Evolutionary conservation across 2,329 filamentous ascomycete genomes (phyloP), one percentile per base, ranked within the genome.

Genomic region (Ciborinia camelliae): DNA sequence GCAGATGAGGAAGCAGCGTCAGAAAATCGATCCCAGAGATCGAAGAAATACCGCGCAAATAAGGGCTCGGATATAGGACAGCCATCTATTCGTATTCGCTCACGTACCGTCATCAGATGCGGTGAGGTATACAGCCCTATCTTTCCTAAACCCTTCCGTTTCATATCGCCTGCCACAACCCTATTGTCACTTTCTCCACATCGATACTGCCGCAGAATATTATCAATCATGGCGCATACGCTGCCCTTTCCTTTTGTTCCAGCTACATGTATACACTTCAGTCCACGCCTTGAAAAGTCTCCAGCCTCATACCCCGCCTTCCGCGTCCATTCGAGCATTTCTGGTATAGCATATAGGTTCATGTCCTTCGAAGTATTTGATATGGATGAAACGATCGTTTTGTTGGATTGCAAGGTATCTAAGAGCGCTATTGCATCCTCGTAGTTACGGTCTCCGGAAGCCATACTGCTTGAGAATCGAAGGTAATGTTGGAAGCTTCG

Each of bases 171-270:
- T 20, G n/a, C 45, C 23, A 51, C 32, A 35, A 15, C 20, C 1
- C 14, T 35, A 8, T 30, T 9, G 14, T 48, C 37, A 14, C 23
- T 47, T 39, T 71, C 71, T 23, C 32, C 45, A 20, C 65, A 41
- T 32, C 79, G 80, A 70, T 86, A 83, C 62, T 80, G 80, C 32
- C 79, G 76, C 52, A 91, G 81, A 68, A 91, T 86, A n/a, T 82
- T 85, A 68, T 86, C 82, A 64, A 84, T 79, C 71, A 89, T 90
- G 47, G 86, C 87, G 71, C 87, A 91, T 1, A 87, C 89, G 71
- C 85, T 89, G 23, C 89, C 89, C 51, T 73, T 98, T 66, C 94
- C 94, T 76, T 97, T 98, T 5, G 93, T 97, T 15, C 94, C 94
- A 1, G 94, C 91, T 53, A 98, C 87, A 75, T 98, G 94, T 67